A percentile compares a stretch with the other conserved stretches of the same genome.
Evolutionary conservation across 2,329 filamentous ascomycete genomes (phyloP).

Genomic region (Fusarium nodosum): DNA sequence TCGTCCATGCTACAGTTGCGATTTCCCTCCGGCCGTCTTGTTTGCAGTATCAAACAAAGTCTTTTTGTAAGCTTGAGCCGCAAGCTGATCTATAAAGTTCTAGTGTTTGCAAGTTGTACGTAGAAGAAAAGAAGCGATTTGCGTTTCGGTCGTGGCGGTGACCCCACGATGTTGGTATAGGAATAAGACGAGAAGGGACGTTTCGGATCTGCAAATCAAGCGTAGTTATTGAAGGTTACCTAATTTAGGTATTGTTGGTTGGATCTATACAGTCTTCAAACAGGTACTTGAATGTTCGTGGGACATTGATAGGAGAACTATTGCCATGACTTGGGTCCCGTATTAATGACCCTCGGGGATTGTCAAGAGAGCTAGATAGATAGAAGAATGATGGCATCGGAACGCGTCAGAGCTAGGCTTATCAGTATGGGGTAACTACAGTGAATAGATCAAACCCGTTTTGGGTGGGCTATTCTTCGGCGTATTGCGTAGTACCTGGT

Average conservation of each 20-base stretch:
- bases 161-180: constrained; percentile 25
- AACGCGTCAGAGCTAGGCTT: constrained; percentile 31
- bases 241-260: not conserved
- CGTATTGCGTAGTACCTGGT: constrained; percentile 20
- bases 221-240: not conserved
- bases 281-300: not conserved
- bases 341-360: constrained; percentile 14
- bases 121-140: constrained; percentile 1
- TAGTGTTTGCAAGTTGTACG: not conserved
- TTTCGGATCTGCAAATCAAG: not conserved
- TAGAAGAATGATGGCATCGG: constrained; percentile 36
- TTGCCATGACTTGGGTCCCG: constrained; percentile 4
- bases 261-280: not conserved
- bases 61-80: not conserved
- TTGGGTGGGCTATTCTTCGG: constrained; percentile 39
- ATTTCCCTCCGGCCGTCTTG: constrained; percentile 5
- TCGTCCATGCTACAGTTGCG: constrained; percentile 52
- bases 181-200: constrained; percentile 15
- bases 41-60: not conserved
- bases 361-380: constrained; percentile 25
- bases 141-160: constrained; percentile 26
- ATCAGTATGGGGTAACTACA: constrained; percentile 17
- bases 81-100: not conserved
- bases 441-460: constrained; percentile 27
- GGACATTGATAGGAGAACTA: not conserved